Evolutionary conservation across 768 basidiomycete genomes (phyloP), one percentile per base, ranked within the genome.

Genomic region (Tremella yokohamensis): DNA sequence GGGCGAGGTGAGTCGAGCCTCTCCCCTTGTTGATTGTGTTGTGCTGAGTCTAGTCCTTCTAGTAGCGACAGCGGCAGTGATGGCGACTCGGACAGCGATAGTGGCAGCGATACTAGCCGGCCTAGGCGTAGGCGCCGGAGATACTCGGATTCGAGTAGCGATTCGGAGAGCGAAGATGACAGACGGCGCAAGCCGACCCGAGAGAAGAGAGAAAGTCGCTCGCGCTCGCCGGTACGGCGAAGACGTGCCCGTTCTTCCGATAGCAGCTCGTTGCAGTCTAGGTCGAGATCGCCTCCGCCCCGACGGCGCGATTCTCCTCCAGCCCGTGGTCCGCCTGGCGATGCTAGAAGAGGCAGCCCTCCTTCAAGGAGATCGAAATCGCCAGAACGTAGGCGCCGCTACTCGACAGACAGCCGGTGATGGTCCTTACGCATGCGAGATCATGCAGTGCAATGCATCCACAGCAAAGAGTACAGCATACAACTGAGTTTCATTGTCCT

Each of bases 41-140:
- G 29, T 34, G 29, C 29, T 34, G 29, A 34, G 4, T 4, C 7
- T 25, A n/a, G 22, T 45, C 47, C 40, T 22, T 45, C 42, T 6
- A 18, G n/a, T 22, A 45, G 42, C 42, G 42, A 16, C 42, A 45
- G 49, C 24, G 25, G n/a, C 26, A 50, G 49, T 24, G 49, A 50
- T 22, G 24, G 19, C 25, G 49, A 50, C 22, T 18, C n/a, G n/a
- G 42, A 45, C 42, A 45, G 42, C 42, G 42, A 45, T 45, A 45
- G 4, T 15, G 42, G 22, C 15, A 45, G 42, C 42, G 42, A 45
- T 16, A 6, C 22, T 4, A 45, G 22, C 42, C 42, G 22, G n/a
- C n/a, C n/a, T 45, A 22, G 42, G 15, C n/a, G 42, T 6, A 4
- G 42, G 20, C 16, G 7, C 9, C 49, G 49, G 25, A 22, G 16